Evolutionary conservation across 208 protist genomes (phyloP).

Genomic region (Balamuthia mandrillaris): DNA sequence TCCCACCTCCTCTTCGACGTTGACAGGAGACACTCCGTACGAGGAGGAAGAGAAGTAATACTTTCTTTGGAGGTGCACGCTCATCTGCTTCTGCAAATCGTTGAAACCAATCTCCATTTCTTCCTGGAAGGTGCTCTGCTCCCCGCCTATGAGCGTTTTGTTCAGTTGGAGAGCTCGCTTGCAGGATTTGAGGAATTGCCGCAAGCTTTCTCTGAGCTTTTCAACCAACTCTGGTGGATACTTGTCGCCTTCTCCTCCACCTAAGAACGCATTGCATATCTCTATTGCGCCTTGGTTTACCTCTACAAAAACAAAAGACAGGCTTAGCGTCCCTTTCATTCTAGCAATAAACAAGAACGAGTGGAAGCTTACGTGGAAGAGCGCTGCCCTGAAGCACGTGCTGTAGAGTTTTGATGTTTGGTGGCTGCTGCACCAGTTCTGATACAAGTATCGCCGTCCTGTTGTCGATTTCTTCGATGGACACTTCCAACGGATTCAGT

Average conservation of each 20-base stretch:
- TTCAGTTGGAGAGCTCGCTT: conserved; percentile 20
- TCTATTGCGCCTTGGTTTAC: conserved; percentile 31
- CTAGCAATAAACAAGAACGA: not conserved
- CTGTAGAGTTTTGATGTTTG: conserved; percentile 39
- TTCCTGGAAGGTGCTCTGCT: conserved; percentile 1
- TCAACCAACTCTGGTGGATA: not conserved
- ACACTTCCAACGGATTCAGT: conserved; percentile 33
- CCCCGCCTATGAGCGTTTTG: not conserved
- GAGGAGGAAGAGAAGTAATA: too few relatives aligned
- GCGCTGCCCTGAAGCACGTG: conserved; percentile 25
- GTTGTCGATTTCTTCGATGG: conserved; percentile 39
- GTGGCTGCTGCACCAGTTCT: conserved; percentile 8
- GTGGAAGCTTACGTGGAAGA: not conserved
- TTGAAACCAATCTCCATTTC: conserved; percentile 24
- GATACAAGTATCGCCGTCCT: not conserved
- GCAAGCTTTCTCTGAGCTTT: conserved; percentile 2
- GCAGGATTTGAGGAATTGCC: conserved; percentile 26
- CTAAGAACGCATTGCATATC: conserved; percentile 34
- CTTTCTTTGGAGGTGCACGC: not conserved
- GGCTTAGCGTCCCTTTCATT: not conserved
- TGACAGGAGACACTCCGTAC: too few relatives aligned
- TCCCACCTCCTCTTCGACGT: too few relatives aligned
- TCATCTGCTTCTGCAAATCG: not conserved
- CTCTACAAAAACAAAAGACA: not conserved
- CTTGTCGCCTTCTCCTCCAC: conserved; percentile 21